Evolutionary conservation across 116 monocot genomes (phyloP).

Genomic region (Papilionanthe hybrid): DNA sequence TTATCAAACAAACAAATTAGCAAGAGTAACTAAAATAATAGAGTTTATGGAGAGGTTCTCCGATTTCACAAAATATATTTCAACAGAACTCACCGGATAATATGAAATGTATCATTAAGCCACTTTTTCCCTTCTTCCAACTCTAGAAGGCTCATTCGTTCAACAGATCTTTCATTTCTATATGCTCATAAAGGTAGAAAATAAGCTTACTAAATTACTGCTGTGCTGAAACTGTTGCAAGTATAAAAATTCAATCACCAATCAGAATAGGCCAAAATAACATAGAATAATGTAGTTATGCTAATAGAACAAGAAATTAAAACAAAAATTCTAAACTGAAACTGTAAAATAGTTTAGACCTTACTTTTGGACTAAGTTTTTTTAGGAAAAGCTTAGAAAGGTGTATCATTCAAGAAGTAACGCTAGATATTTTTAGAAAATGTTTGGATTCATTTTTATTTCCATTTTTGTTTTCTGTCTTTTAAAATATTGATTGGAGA

Average conservation of each 20-base stretch:
- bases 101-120: slow-evolving; percentile 70
- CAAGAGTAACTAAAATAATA: background rate
- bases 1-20: background rate
- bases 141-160: slow-evolving; percentile 60
- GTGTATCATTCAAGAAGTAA: background rate
- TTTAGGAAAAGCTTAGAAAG: background rate
- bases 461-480: no score
- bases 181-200: background rate
- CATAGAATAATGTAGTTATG: background rate
- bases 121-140: slow-evolving; percentile 75
- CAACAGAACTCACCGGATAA: slow-evolving; percentile 53
- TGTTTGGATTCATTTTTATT: no score
- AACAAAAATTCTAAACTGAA: background rate
- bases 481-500: no score
- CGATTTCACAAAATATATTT: background rate
- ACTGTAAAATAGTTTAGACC: background rate
- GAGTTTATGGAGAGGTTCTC: background rate
- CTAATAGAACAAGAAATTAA: background rate
- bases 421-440: no score
- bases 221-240: background rate
- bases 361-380: background rate
- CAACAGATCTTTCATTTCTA: slow-evolving; percentile 56
- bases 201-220: background rate
- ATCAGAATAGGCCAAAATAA: background rate
- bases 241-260: background rate